Base-by-base conservation (phyloP, 2,329 filamentous ascomycete genomes). In the Thermothelomyces thermophilus region DNA sequence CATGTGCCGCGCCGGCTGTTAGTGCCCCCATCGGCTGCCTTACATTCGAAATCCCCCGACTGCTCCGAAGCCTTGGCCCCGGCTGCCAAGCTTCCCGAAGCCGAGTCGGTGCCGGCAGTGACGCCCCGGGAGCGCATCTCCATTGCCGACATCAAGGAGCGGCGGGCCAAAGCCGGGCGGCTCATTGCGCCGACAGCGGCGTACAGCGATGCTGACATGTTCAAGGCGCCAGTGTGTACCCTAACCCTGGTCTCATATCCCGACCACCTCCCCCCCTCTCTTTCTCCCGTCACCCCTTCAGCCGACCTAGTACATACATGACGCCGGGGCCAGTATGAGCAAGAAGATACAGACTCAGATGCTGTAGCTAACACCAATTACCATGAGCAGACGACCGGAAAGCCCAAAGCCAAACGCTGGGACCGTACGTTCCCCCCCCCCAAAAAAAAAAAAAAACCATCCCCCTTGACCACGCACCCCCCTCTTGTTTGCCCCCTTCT, bases 371-470 rank as follows among this genome's bases (percentile, higher is more conserved):
- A 28, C 22, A n/a, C 17, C 19, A 14, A 1, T 36, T 11, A 14
- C 31, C 9, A 13, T 8, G n/a, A 37, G 17, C 24, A 68, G 70
- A 52, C 57, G 36, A 41, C 56, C 19, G 68, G 76, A 17, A 90
- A 91, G 64, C 86, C 87, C 3, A 84, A 83, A 63, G 86, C 91
- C 3, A 89, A 84, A 66, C 73, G 82, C 66, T 96, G 87, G 85
- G 87, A 95, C 63, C 79, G 88, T 94, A 72, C 3, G 43, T n/a
- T 31, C 9, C 14, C 14, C 3, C 30, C 30, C 9, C 9, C 14
- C 9, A 10, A 14, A 31, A 31, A 31, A 9, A 31, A 31, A 31
- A n/a, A n/a, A n/a, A n/a, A n/a, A n/a, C n/a, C n/a, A n/a, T n/a
- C n/a, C n/a, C n/a, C n/a, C n/a, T 31, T 31, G 30, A 31, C 6